Evolutionary conservation across 768 basidiomycete species (phyloP).

Genomic region (Zangia roseola): DNA sequence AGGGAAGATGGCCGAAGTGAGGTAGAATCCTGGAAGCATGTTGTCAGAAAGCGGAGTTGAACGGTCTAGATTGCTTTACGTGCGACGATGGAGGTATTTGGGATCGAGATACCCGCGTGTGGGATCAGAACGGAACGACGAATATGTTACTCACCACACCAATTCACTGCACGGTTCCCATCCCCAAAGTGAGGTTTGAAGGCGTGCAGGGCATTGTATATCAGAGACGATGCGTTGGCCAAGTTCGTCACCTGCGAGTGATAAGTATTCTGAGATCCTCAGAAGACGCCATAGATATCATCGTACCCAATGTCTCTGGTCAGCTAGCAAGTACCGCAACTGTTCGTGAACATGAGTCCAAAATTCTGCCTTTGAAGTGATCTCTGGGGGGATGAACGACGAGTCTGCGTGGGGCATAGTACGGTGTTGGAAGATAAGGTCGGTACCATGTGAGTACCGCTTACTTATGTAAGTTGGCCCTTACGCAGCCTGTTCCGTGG

Average conservation of each 20-base stretch:
- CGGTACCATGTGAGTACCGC: not conserved
- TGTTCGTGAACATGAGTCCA: slow-evolving; percentile 75
- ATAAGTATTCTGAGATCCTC: too few species aligned
- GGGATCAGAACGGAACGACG: not conserved
- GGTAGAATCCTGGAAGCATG: slow-evolving; percentile 73
- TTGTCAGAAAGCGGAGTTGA: slow-evolving; percentile 18
- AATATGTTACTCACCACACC: slow-evolving; percentile 73
- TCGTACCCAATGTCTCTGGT: slow-evolving; percentile 76
- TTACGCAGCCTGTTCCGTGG: too few species aligned
- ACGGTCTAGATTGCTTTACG: not conserved
- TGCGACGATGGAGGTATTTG: not conserved
- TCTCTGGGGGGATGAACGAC: slow-evolving; percentile 64
- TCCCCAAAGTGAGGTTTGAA: slow-evolving; percentile 65
- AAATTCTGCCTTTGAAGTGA: slow-evolving; percentile 73
- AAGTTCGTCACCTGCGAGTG: slow-evolving; percentile 73
- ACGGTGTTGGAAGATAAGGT: too few species aligned
- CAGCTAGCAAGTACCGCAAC: slow-evolving; percentile 59
- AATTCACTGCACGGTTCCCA: slow-evolving; percentile 73
- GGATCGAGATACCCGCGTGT: not conserved
- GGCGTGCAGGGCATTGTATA: slow-evolving; percentile 74
- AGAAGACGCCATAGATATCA: too few species aligned
- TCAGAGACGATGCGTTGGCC: slow-evolving; percentile 77
- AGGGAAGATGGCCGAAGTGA: slow-evolving; percentile 65
- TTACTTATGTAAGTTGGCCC: slow-evolving; percentile 11
- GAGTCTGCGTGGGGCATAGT: slow-evolving; percentile 91